phyloP scores from a whole-genome alignment of 2,329 filamentous ascomycete species.

The Fusarium newnesense region DNA sequence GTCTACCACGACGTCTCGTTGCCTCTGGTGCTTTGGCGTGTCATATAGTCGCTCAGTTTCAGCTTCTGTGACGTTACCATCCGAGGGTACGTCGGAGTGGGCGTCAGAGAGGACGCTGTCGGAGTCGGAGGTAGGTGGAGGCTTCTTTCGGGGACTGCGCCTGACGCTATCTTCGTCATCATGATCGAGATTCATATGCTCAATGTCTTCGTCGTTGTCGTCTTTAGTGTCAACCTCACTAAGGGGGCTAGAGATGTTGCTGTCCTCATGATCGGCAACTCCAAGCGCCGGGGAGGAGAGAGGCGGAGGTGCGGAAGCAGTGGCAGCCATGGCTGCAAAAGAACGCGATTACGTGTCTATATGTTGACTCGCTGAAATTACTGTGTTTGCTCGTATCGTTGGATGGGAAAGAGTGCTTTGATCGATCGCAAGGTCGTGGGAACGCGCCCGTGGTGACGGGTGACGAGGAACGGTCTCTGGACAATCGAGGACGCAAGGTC shows the following conservation, averaged over 20 bases:
- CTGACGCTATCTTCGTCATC: conserved; percentile 48
- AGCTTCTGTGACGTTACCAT: conserved; percentile 78
- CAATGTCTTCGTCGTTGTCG: conserved; percentile 74
- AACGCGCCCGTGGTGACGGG: conserved; percentile 34
- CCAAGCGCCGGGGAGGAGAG: conserved; percentile 55
- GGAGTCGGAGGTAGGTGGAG: conserved; percentile 54
- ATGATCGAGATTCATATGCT: conserved; percentile 63
- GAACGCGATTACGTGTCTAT: conserved; percentile 30
- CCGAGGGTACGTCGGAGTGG: conserved; percentile 53
- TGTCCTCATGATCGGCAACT: conserved; percentile 66
- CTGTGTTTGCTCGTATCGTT: conserved; percentile 2
- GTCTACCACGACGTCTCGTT: conserved; percentile 69
- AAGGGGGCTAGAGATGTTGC: conserved; percentile 86
- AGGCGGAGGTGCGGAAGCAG: conserved; percentile 60
- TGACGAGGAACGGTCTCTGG: conserved; percentile 26
- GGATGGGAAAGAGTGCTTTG: conserved; percentile 7
- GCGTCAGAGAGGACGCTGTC: conserved; percentile 68
- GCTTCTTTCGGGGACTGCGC: conserved; percentile 41
- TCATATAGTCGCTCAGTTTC: conserved; percentile 94
- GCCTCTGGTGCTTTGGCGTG: conserved; percentile 77
- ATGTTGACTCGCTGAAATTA: conserved; percentile 8
- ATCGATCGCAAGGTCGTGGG: conserved; percentile 31
- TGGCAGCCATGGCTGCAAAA: conserved; percentile 60
- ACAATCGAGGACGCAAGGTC: conserved; percentile 8
- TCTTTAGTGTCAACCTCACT: conserved; percentile 91